A percentile compares a stretch with the other conserved stretches of the same genome.
Evolutionary conservation across 768 basidiomycete genomes (phyloP).

Genomic region (Mycena sanguinolenta): DNA sequence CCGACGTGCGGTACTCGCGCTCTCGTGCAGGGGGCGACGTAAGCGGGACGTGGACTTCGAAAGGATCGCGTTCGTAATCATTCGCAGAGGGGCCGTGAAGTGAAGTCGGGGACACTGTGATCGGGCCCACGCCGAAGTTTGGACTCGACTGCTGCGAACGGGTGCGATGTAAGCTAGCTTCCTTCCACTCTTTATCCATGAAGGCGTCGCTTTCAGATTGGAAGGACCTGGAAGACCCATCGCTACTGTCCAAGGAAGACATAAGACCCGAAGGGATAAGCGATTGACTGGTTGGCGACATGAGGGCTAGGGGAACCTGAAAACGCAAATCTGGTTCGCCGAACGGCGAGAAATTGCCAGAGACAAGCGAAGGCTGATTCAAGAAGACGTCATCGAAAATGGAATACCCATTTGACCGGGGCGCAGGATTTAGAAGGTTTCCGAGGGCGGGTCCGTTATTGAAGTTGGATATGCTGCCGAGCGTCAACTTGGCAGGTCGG

Average conservation of each 20-base stretch:
- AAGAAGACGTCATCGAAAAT: slow-evolving; percentile 57
- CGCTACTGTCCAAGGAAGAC: slow-evolving; percentile 62
- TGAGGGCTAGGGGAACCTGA: slow-evolving; percentile 40
- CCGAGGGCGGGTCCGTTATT: slow-evolving; percentile 32
- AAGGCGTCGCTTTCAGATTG: slow-evolving; percentile 67
- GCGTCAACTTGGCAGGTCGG: slow-evolving; percentile 46
- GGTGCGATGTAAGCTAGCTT: slow-evolving; percentile 34
- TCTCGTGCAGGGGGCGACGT: slow-evolving; percentile 40
- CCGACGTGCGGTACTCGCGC: slow-evolving; percentile 41
- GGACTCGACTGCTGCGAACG: slow-evolving; percentile 33
- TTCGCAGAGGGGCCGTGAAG: slow-evolving; percentile 45
- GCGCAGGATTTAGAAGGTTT: slow-evolving; percentile 28
- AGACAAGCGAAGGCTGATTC: slow-evolving; percentile 38
- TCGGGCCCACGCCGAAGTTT: slow-evolving; percentile 29
- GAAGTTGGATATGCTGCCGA: slow-evolving; percentile 46
- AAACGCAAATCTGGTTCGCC: slow-evolving; percentile 52
- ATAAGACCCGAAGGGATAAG: slow-evolving; percentile 71
- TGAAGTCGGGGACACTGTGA: slow-evolving; percentile 59
- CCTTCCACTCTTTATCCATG: slow-evolving; percentile 67
- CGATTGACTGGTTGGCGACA: slow-evolving; percentile 60
- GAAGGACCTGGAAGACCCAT: slow-evolving; percentile 59
- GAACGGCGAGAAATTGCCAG: slow-evolving; percentile 68
- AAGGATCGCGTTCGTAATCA: slow-evolving; percentile 59
- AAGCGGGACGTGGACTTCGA: slow-evolving; percentile 55
- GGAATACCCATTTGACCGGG: slow-evolving; percentile 55